Percentiles rank a stretch among this genome's conserved stretches.
phyloP scores from a whole-genome alignment of 768 basidiomycete species.

The Amanita thiersii region DNA sequence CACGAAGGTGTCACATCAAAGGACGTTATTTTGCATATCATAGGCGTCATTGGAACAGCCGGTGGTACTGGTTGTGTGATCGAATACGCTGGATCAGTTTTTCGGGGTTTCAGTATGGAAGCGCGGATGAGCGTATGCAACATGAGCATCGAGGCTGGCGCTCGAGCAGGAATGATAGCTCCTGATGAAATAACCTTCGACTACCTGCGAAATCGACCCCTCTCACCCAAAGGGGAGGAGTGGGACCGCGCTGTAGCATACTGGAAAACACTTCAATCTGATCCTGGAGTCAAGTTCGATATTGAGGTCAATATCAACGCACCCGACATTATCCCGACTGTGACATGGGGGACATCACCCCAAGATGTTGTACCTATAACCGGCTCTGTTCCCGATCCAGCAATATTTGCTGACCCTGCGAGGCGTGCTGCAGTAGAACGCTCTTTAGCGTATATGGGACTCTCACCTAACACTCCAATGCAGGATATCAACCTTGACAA shows the following conservation, averaged over 20 bases:
- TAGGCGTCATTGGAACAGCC: constrained; percentile 88
- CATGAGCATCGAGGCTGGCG: constrained; percentile 94
- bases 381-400: constrained; percentile 72
- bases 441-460: constrained; percentile 82
- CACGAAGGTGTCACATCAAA: constrained; percentile 80
- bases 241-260: constrained; percentile 85
- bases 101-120: constrained; percentile 82
- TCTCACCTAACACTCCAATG: constrained; percentile 70
- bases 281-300: constrained; percentile 81
- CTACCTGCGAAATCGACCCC: constrained; percentile 74
- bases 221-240: constrained; percentile 75
- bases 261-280: constrained; percentile 74
- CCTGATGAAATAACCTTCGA: constrained; percentile 83
- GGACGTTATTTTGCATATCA: constrained; percentile 86
- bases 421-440: constrained; percentile 67
- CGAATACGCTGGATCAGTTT: constrained; percentile 86
- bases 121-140: constrained; percentile 89
- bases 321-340: constrained; percentile 81
- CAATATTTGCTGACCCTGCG: constrained; percentile 50
- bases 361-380: constrained; percentile 84
- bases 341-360: constrained; percentile 91
- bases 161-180: constrained; percentile 88
- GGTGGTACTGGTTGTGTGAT: constrained; percentile 90
- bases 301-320: constrained; percentile 73
- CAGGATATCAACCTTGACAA: constrained; percentile 78